Evolutionary conservation across 2,329 filamentous ascomycete genomes (phyloP), one percentile per base, ranked within the genome.

Genomic region (Amauroascus verrucosus): DNA sequence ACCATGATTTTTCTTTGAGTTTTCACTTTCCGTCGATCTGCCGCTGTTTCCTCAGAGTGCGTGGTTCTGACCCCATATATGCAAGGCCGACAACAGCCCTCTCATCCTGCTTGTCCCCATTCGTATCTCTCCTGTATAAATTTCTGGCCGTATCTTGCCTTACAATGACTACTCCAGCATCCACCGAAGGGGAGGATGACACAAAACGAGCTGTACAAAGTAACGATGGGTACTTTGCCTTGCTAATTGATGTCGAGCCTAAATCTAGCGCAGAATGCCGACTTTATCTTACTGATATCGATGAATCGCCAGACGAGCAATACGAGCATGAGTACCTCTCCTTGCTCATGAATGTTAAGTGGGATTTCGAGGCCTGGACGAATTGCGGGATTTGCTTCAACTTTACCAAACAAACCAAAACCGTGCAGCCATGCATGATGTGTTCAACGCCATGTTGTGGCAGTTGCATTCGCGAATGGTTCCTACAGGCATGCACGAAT

Each of bases 401-500:
- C 6, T 3, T 2, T 20, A 8, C n/a, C 11, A 8, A 18, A 14
- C 18, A 7, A 11, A 13, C 22, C 13, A 50, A 41, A 11, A n/a
- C 35, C 11, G 7, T 46, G 13, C 22, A 32, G 5, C 41, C 54
- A 0, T 56, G 54, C 43, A 54, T 40, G 18, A 3, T 1, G 8
- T 56, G 54, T 41, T 3, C 40, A 1, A 22, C 5, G 6, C 6
- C 13, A 32, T 32, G 7, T 13, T 57, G 55, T 30, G 35, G 13
- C 13, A 6, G 28, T 6, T 62, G 60, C 48, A 30, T 59, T 24
- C 54, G 59, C 11, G 49, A 47, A 26, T 70, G 73, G 66, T 76
- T 76, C 59, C 56, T 69, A 0, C 58, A 63, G 5, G 71, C 72
- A 13, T 70, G 65, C 53, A 65, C 62, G 32, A 66, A 74, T 51